These are phyloP conservation scores for Westerdykella sp. DNA, from an alignment of 2,329 filamentous ascomycete genomes.

Conservation along the genomic window DNA sequence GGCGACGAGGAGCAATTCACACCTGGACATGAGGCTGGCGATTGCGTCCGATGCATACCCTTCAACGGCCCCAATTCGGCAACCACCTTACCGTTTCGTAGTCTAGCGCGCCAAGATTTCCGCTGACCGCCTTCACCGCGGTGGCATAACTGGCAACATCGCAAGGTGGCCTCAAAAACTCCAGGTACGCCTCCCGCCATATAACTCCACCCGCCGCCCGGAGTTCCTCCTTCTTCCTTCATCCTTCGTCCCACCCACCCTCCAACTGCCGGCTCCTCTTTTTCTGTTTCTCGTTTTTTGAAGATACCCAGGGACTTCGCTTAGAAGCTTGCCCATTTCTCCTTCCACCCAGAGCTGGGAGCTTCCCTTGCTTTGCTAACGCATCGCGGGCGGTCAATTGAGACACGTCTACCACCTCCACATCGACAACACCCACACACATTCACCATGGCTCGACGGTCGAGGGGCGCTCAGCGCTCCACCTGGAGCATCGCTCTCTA, in stretches of 20 bases:
- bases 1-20: too few species aligned
- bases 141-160: too few species aligned
- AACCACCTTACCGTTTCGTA: too few species aligned
- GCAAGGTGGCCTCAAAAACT: not conserved
- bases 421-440: conserved; percentile 9
- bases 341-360: not conserved
- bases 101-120: too few species aligned
- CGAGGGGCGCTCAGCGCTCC: conserved; percentile 63
- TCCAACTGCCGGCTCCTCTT: not conserved
- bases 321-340: not conserved
- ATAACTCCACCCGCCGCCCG: not conserved
- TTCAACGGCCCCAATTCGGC: too few species aligned
- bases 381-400: not conserved
- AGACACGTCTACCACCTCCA: not conserved
- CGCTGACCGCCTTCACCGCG: too few species aligned
- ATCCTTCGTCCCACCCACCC: not conserved
- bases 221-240: not conserved
- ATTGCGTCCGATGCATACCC: too few species aligned
- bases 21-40: too few species aligned
- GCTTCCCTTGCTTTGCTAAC: not conserved
- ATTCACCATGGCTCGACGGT: conserved; percentile 53
- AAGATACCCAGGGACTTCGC: not conserved
- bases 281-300: not conserved
- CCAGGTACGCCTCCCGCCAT: not conserved
- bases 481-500: conserved; percentile 88